Percentiles rank a stretch among this genome's conserved stretches.
Evolutionary conservation across 495 filamentous ascomycete genomes (phyloP).

Genomic region (Aspergillus funiculosus): DNA sequence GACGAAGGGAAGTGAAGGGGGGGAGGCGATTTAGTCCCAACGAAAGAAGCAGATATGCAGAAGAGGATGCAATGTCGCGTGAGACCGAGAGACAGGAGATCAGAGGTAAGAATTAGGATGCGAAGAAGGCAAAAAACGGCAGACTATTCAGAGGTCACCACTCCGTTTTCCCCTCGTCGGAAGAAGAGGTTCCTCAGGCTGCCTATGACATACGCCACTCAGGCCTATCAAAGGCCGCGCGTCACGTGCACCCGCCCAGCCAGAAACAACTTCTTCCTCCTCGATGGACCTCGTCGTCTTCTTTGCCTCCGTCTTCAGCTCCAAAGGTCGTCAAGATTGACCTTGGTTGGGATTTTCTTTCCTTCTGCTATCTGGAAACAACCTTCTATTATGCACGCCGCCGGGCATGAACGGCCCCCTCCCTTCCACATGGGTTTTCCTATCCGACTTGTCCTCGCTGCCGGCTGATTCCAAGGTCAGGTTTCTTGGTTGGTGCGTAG

Average conservation of each 20-base stretch:
- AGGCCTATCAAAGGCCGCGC: conserved; percentile 25
- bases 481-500: conserved; percentile 81
- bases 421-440: conserved; percentile 61
- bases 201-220: conserved; percentile 40
- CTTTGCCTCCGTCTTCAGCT: not conserved
- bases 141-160: not conserved
- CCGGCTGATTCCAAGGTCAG: conserved; percentile 68
- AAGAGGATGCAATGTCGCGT: not conserved
- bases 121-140: conserved; percentile 6
- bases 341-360: not conserved
- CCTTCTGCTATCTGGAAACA: not conserved
- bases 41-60: not conserved
- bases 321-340: not conserved
- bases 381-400: not conserved
- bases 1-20: too few relatives aligned
- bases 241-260: conserved; percentile 34
- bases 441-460: conserved; percentile 54
- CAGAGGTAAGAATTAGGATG: not conserved
- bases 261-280: not conserved
- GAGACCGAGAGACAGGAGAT: not conserved
- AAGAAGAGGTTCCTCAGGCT: conserved; percentile 2
- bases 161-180: conserved; percentile 33
- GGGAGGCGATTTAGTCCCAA: too few relatives aligned
- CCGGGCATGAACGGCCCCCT: conserved; percentile 38
- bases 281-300: not conserved